Evolutionary conservation across 805 yeast species (phyloP).

Genomic region (Kregervanrija fluxuum): DNA sequence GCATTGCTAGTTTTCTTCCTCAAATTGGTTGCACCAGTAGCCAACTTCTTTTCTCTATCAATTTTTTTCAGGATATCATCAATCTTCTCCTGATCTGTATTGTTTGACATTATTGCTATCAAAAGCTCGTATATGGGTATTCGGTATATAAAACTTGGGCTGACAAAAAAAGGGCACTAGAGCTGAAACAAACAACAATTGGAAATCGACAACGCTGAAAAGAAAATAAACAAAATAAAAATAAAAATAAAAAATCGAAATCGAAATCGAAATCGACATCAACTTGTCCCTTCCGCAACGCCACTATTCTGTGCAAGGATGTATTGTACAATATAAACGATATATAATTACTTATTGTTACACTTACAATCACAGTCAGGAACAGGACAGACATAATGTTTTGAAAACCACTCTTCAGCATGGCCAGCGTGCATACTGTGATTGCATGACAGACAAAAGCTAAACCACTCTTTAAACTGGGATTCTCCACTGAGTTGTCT

Average conservation of each 20-base stretch:
- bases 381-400: constrained; percentile 85
- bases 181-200: no score
- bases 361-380: constrained; percentile 89
- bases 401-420: constrained; percentile 92
- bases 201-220: no score
- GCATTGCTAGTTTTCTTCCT: constrained; percentile 73
- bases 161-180: no score
- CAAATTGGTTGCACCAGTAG: constrained; percentile 78
- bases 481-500: constrained; percentile 26
- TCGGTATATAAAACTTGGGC: no score
- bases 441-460: constrained; percentile 83
- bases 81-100: constrained; percentile 18
- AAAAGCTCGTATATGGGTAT: no score
- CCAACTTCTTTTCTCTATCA: constrained; percentile 80
- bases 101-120: no score
- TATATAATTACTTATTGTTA: constrained; percentile 33
- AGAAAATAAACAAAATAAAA: no score
- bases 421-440: constrained; percentile 95
- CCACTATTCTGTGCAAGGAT: no score
- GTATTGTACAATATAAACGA: no score
- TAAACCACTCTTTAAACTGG: constrained; percentile 74
- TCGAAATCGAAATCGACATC: no score
- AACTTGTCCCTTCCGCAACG: no score
- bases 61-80: constrained; percentile 78
- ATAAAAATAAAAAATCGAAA: no score